Percentiles rank a stretch among this genome's conserved stretches.
These are phyloP conservation scores for Simmondsia chinensis DNA, from an alignment of 148 eudicot species.

Conservation along the genomic window DNA sequence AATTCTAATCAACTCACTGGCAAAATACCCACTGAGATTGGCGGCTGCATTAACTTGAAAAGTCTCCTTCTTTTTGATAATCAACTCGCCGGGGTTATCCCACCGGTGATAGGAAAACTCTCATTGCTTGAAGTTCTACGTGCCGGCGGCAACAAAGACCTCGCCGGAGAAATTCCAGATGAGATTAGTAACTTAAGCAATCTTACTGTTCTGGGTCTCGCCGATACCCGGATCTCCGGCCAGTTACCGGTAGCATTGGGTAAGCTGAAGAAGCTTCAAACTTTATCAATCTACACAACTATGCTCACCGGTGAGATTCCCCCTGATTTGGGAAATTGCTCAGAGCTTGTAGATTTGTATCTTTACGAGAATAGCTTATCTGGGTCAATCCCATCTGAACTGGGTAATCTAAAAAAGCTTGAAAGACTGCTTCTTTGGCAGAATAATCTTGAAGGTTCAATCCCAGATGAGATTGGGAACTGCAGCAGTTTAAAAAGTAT, in stretches of 20 bases:
- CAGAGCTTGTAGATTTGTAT: conserved; percentile 57
- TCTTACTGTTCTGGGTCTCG: conserved; percentile 42
- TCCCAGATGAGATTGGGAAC: conserved; percentile 63
- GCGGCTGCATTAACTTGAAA: conserved; percentile 24
- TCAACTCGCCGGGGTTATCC: conserved; percentile 29
- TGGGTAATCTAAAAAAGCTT: conserved; percentile 47
- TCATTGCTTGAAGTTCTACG: conserved; percentile 25
- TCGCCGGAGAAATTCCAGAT: conserved; percentile 40
- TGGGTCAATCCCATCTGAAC: conserved; percentile 50
- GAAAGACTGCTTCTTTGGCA: conserved; percentile 61
- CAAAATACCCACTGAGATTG: conserved; percentile 29
- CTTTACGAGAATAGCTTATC: conserved; percentile 59
- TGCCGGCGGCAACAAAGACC: conserved; percentile 46
- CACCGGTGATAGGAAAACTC: conserved; percentile 30
- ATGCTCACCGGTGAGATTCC: conserved; percentile 66
- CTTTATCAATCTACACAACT: conserved; percentile 54
- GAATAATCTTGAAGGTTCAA: conserved; percentile 41
- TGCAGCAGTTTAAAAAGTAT: conserved; percentile 42
- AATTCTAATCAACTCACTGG: conserved; percentile 57
- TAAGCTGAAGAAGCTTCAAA: conserved; percentile 42
- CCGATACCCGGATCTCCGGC: conserved; percentile 53
- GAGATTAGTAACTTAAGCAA: conserved; percentile 34
- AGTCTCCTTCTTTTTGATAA: conserved; percentile 40
- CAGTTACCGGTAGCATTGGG: conserved; percentile 39
- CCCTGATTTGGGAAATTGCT: conserved; percentile 55